Base-by-base conservation (phyloP, 2,329 filamentous ascomycete genomes). In the Exophiala aquamarina region DNA sequence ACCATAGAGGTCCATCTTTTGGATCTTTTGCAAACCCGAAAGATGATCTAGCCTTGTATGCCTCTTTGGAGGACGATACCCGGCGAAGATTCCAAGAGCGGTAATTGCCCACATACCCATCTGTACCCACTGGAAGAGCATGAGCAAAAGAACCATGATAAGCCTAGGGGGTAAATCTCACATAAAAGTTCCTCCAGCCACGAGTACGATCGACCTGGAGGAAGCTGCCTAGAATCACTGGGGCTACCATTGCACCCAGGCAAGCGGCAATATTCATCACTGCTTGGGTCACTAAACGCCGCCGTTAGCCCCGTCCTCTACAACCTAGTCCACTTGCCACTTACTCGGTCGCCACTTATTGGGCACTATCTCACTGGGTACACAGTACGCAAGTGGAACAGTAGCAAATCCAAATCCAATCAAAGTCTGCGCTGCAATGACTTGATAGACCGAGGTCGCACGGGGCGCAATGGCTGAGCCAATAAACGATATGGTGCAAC, bases 341-440 rank as follows among this genome's bases (percentile, higher is more conserved):
- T 40, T 50, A 53, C 50, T 32, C 15, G 50, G 47, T 38, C 50
- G 29, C 50, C 50, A 53, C 39, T 20, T 49, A 7, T 47, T 18
- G 10, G 50, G 50, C n/a, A 53, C 11, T n/a, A 53, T 54, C 18
- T 54, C 51, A 26, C 51, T 54, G 2, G 48, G 48, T 9, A 54
- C 34, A 11, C 9, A 17, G 18, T 51, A 54, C 2, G 35, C 39
- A 2, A 52, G 33, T 15, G 44, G 52, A 13, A 47, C 34, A 3
- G 51, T 21, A 2, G 51, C 33, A 17, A 54, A 48, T 7, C 51
- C 51, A 10, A 54, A 19, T 4, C 47, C 47, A 35, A 54, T 48
- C 28, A 54, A 32, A 13, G n/a, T 15, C 20, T 50, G 42, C 4
- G 39, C 43, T 3, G 3, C 51, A 33, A 54, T 48, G 11, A 54